phyloP scores from a whole-genome alignment of 2,329 filamentous ascomycete species.

The Podosphaera xanthii region DNA sequence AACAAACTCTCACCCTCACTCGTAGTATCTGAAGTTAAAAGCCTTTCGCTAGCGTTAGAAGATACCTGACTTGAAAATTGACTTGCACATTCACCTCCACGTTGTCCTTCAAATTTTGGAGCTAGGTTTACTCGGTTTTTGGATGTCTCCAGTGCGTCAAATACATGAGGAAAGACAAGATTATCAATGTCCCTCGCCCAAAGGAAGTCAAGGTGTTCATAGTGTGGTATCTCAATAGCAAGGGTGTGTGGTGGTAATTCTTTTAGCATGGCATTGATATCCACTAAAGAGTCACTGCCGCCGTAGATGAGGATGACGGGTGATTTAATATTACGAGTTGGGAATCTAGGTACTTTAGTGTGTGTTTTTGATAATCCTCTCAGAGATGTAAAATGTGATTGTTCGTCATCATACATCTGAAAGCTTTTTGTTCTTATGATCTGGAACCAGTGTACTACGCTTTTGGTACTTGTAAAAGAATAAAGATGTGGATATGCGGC shows the following conservation, averaged over 20 bases:
- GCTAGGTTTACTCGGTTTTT: constrained; percentile 20
- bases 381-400: constrained; percentile 48
- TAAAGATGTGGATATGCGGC: constrained; percentile 91
- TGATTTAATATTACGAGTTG: constrained; percentile 89
- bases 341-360: constrained; percentile 90
- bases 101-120: not conserved
- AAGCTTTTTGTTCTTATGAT: constrained; percentile 92
- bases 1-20: not conserved
- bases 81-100: not conserved
- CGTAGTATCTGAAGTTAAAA: not conserved
- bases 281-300: constrained; percentile 78
- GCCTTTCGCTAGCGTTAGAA: not conserved
- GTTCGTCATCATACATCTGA: constrained; percentile 97
- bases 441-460: constrained; percentile 97
- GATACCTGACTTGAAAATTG: too few relatives aligned
- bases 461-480: constrained; percentile 91
- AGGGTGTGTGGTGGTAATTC: constrained; percentile 70
- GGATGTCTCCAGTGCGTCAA: constrained; percentile 63
- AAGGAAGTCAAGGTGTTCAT: constrained; percentile 90
- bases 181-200: constrained; percentile 73
- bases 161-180: constrained; percentile 70
- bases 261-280: constrained; percentile 78
- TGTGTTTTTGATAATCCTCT: constrained; percentile 44
- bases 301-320: constrained; percentile 87
- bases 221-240: constrained; percentile 70